These are phyloP conservation scores for Citrus trifoliata DNA, from an alignment of 345 rosid species.

Conservation along the genomic window DNA sequence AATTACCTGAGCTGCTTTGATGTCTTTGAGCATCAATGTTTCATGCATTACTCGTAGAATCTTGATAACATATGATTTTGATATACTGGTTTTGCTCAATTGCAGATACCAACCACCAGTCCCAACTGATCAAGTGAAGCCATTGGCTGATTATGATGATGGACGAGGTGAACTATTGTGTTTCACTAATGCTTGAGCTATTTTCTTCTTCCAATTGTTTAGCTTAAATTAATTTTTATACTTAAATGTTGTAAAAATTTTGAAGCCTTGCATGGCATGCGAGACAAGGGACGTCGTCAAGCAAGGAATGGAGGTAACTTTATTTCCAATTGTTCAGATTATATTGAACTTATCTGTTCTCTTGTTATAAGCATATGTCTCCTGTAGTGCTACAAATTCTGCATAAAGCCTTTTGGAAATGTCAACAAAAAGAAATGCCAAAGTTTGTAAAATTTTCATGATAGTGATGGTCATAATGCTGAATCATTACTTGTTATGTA, in stretches of 20 bases:
- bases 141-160: constrained; percentile 22
- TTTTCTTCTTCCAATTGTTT: background rate
- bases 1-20: no score
- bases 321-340: background rate
- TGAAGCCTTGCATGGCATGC: constrained; percentile 22
- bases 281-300: constrained; percentile 10
- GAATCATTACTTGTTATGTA: background rate
- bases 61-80: background rate
- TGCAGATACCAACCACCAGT: constrained; percentile 48
- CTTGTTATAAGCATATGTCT: background rate
- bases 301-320: constrained; percentile 16
- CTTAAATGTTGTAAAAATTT: constrained; percentile 3
- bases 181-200: background rate
- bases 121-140: constrained; percentile 40
- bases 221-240: background rate
- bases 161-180: constrained; percentile 26
- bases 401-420: background rate
- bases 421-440: background rate
- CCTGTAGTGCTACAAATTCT: background rate
- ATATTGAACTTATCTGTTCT: background rate
- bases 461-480: background rate
- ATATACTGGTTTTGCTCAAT: background rate
- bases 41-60: background rate
- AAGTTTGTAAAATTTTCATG: background rate
- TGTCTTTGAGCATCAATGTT: background rate